Base-by-base conservation (phyloP, 495 filamentous ascomycete species). In the Aspergillus kassunensis region DNA sequence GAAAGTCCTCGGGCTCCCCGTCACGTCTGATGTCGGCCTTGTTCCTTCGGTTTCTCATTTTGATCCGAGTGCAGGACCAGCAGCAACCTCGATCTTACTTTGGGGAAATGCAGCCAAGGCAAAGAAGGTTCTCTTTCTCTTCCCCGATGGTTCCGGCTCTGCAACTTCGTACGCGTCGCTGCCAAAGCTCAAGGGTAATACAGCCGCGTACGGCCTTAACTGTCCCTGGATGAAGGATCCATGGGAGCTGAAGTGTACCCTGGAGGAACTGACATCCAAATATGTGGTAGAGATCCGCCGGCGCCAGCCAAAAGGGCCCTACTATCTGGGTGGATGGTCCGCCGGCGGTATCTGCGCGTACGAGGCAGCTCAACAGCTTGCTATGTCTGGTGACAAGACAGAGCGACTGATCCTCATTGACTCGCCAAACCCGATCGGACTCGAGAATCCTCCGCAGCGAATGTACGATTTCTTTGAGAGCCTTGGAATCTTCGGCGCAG, bases 131-230 rank as follows among this genome's bases (percentile, higher is more conserved):
- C 70, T 95, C 12, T 84, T 88, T 67, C 79, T 92, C 51, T 71
- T 92, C 33, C 89, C 90, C 15, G 89, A 92, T 58, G 89, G 89
- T 16, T 81, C 80, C 48, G 89, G 89, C 16, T 84, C 82, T 20
- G 78, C 84, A 8, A 78, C 79, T 12, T 83, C 81, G 2, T 89
- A 88, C 68, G 72, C 72, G 0, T 68, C 74, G 40, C 73, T 88
- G 10, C 70, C 75, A 12, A 52, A 68, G 4, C 19, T 73, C 2
- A 20, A 21, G 8, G 57, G 83, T 12, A 72, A 76, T 16, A 56
- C 74, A 13, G 65, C 72, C 16, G 68, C 84, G 44, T 76, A 73
- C n/a, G 85, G 81, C 20, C 78, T 89, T 50, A 84, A 82, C 57
- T 84, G 77, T 15, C 85, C 85, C 4, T 88, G 75, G 60, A 74